These are phyloP conservation scores for Ramicandelaber brevisporus DNA, from an alignment of 192 early-diverging fungal genomes.

Conservation along the genomic window DNA sequence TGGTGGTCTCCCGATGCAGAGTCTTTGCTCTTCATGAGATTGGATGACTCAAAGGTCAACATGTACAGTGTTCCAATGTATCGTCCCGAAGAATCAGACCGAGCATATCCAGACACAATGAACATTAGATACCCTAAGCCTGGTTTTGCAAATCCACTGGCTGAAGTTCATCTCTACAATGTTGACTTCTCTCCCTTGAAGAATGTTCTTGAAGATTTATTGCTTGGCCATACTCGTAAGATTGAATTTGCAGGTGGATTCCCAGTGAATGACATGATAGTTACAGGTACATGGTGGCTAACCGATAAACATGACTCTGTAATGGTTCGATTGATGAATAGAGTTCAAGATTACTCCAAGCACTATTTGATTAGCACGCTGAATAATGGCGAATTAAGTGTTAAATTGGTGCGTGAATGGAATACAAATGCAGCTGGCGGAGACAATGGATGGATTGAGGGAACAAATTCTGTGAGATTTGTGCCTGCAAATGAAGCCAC, in stretches of 20 bases:
- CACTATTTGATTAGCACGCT: slow-evolving; percentile 33
- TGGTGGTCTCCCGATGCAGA: slow-evolving; percentile 76
- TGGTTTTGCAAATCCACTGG: slow-evolving; percentile 65
- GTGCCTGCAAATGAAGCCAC: slow-evolving; percentile 7
- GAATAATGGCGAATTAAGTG: slow-evolving; percentile 9
- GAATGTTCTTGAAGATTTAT: no score
- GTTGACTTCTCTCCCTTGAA: no score
- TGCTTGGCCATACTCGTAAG: no score
- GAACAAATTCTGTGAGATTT: slow-evolving; percentile 11
- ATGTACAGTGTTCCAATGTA: slow-evolving; percentile 50
- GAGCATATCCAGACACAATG: slow-evolving; percentile 40
- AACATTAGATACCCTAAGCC: slow-evolving; percentile 77
- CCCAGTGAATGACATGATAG: slow-evolving; percentile 50
- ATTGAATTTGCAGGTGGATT: slow-evolving; percentile 18
- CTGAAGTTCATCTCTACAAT: slow-evolving; percentile 39
- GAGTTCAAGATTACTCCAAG: slow-evolving; percentile 63
- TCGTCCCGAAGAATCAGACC: slow-evolving; percentile 24
- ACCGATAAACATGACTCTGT: slow-evolving; percentile 27
- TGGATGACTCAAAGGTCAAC: slow-evolving; percentile 64
- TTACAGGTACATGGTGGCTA: slow-evolving; percentile 68
- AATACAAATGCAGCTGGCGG: slow-evolving; percentile 17
- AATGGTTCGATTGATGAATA: slow-evolving; percentile 59
- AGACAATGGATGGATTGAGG: slow-evolving; percentile 56
- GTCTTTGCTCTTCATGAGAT: slow-evolving; percentile 55
- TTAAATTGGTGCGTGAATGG: slow-evolving; percentile 25